Base-by-base conservation (phyloP, 805 yeast species). In the Candida glaebosa region DNA sequence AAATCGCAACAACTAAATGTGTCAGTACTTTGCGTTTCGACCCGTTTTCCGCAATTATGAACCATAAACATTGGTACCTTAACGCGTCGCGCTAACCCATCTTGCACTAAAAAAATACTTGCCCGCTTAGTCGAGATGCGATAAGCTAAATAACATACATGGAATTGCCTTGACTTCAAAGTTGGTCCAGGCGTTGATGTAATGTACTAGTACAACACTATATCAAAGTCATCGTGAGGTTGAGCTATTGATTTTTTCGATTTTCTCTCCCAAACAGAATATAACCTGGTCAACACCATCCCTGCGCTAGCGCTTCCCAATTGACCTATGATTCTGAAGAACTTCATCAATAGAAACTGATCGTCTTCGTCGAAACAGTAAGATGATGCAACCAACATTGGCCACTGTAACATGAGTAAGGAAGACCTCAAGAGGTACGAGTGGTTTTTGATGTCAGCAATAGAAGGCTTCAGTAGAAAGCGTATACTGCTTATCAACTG, bases 301-400 rank as follows among this genome's bases (percentile, higher is more conserved):
- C 58, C 61, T 0, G 83, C 80, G 30, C 78, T 68, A 2, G 77
- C 79, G 2, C 78, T 67, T 2, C 81, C 80, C 18, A 71, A 49
- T 7, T 59, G 58, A 8, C 57, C 56, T 14, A 71, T 54, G 31
- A 68, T 47, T 7, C 57, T 49, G 44, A 78, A 78, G 41, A 73
- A 71, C 26, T 56, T 60, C 34, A 61, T 60, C 10, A 72, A 65
- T 5, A 61, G 40, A 3, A 43, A 40, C 38, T 65, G 63, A 39
- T 75, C 69, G 4, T 57, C 56, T 3, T 55, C 55, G 1, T 61
- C 49, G 1, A 58, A 51, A 46, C 75, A 68, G 46, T 73, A 71
- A 39, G 69, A 39, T 0, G 82, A 84, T 2, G 78, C 75, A 9
- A 71, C 64, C 31, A 69, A 59, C 60, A 78, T 61, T 0, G 82